These are phyloP conservation scores for Arachnomyces sp. DNA, from an alignment of 2,329 filamentous ascomycete species.

Conservation along the genomic window DNA sequence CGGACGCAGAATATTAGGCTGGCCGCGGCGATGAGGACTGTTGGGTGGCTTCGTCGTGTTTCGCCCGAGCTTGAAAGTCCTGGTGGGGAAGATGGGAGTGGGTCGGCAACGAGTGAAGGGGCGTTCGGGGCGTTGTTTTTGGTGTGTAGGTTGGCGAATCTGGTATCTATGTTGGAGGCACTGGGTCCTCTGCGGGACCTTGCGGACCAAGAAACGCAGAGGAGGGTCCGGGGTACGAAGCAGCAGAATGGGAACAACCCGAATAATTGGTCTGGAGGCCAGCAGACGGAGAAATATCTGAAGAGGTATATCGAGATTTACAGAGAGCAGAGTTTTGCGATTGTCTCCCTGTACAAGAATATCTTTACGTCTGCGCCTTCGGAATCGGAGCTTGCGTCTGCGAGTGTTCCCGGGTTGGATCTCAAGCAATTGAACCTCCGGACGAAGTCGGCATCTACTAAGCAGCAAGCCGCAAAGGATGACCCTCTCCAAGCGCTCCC, in stretches of 20 bases:
- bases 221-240: slow-evolving; percentile 28
- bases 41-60: slow-evolving; percentile 82
- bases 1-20: slow-evolving; percentile 74
- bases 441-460: slow-evolving; percentile 16
- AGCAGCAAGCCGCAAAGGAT: slow-evolving; percentile 16
- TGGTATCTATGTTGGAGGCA: slow-evolving; percentile 71
- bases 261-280: slow-evolving; percentile 48
- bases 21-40: slow-evolving; percentile 78
- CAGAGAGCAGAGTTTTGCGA: slow-evolving; percentile 91
- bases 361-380: slow-evolving; percentile 61
- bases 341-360: slow-evolving; percentile 87
- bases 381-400: slow-evolving; percentile 23
- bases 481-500: slow-evolving; percentile 50
- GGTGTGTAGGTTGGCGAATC: slow-evolving; percentile 71
- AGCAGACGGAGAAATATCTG: slow-evolving; percentile 87
- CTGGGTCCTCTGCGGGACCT: slow-evolving; percentile 78
- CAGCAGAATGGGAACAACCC: slow-evolving; percentile 12
- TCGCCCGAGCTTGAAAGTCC: slow-evolving; percentile 64
- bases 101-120: slow-evolving; percentile 45
- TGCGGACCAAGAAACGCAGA: slow-evolving; percentile 70
- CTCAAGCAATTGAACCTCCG: slow-evolving; percentile 14
- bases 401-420: slow-evolving; percentile 21
- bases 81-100: slow-evolving; percentile 19
- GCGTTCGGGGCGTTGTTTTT: slow-evolving; percentile 77
- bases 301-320: slow-evolving; percentile 97